phyloP scores from a whole-genome alignment of 1,284 basidiomycete species.

The Trichosporon sp. region DNA sequence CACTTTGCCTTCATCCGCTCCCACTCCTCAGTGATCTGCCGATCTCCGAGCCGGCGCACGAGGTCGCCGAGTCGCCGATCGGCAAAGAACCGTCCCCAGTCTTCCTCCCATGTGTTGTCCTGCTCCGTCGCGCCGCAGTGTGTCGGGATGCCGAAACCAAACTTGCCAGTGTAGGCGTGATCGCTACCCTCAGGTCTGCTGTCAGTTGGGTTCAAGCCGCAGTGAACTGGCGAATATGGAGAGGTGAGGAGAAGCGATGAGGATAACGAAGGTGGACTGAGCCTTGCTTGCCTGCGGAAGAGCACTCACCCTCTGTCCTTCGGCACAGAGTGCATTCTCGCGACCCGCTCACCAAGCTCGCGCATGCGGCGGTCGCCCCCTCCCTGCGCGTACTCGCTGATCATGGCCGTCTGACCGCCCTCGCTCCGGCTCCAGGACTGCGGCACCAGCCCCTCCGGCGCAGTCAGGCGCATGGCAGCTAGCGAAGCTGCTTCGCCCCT shows the following conservation, averaged over 20 bases:
- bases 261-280: neutral
- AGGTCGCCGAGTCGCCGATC: constrained; percentile 56
- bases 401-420: constrained; percentile 52
- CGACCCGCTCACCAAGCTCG: constrained; percentile 54
- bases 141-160: constrained; percentile 70
- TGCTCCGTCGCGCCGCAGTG: constrained; percentile 73
- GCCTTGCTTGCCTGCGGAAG: neutral
- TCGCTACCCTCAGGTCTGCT: neutral
- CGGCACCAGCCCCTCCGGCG: constrained; percentile 61
- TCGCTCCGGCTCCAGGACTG: constrained; percentile 36
- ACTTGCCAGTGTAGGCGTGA: constrained; percentile 48
- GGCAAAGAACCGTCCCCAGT: constrained; percentile 62
- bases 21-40: constrained; percentile 55
- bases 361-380: neutral
- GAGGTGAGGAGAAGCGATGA: neutral
- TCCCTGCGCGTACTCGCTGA: constrained; percentile 53
- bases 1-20: constrained; percentile 59
- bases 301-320: neutral
- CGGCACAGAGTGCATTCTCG: constrained; percentile 53
- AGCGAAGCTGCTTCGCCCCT: constrained; percentile 68
- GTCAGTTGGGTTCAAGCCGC: neutral
- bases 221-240: neutral
- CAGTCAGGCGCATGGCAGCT: constrained; percentile 58
- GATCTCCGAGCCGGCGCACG: constrained; percentile 52
- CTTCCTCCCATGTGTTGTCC: constrained; percentile 68